phyloP scores from a whole-genome alignment of 225 moss, liverwort and hornwort genomes.

The Marchantia polymorpha region DNA sequence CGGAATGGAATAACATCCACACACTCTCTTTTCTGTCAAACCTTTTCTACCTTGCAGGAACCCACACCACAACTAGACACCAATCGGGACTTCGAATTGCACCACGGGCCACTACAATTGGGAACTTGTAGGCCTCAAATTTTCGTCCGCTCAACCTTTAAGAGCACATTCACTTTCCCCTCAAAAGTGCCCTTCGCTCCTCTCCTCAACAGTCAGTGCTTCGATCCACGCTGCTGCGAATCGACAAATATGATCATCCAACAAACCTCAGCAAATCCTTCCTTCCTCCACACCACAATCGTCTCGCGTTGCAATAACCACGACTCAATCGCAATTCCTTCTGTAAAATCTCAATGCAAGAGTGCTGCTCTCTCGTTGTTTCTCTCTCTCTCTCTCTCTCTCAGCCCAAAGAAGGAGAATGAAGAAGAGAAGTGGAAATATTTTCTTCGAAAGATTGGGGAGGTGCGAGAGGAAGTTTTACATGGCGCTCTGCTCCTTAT shows the following conservation, averaged over 20 bases:
- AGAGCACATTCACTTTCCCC: constrained; percentile 3
- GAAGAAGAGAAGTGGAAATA: constrained; percentile 20
- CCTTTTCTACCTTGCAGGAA: not conserved
- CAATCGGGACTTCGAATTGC: constrained; percentile 7
- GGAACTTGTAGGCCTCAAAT: constrained; percentile 9
- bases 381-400: not conserved
- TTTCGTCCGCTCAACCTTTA: constrained; percentile 6
- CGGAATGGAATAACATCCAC: not conserved
- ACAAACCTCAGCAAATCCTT: constrained; percentile 20
- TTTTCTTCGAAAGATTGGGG: constrained; percentile 30
- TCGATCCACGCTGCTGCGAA: constrained; percentile 24
- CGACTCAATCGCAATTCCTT: constrained; percentile 27
- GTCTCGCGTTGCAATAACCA: constrained; percentile 13
- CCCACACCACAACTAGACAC: constrained; percentile 13
- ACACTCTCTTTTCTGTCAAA: not conserved
- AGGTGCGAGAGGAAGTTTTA: constrained; percentile 23
- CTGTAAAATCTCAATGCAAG: constrained; percentile 3
- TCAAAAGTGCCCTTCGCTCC: constrained; percentile 19
- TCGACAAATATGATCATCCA: constrained; percentile 28
- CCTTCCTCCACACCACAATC: constrained; percentile 18
- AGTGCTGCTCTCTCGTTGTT: constrained; percentile 9
- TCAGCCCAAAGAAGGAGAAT: constrained; percentile 18
- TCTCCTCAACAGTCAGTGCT: constrained; percentile 14
- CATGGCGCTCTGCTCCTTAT: constrained; percentile 17
- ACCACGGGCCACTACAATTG: not conserved